Conservation (phyloP, 2,329 filamentous ascomycete species). For the Knufia petricola region DNA sequence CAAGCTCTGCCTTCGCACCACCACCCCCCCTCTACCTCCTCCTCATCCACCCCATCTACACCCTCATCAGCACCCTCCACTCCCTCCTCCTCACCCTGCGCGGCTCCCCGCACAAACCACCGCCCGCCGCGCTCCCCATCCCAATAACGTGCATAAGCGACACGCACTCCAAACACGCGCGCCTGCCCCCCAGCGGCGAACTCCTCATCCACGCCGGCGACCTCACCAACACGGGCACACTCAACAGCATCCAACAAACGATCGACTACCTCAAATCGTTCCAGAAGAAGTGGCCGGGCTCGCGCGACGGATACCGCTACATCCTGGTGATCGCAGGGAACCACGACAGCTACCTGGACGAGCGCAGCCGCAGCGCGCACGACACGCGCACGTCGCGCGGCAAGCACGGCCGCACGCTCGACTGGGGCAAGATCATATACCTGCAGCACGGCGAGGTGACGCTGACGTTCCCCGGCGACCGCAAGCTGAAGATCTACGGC, state of each 20-base stretch:
- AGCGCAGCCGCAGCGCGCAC: constrained; percentile 47
- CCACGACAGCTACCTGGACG: constrained; percentile 79
- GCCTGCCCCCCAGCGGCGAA: constrained; percentile 63
- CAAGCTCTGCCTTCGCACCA: constrained; percentile 38
- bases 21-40: constrained; percentile 51
- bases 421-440: constrained; percentile 63
- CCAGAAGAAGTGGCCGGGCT: constrained; percentile 21
- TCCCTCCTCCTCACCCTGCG: constrained; percentile 57
- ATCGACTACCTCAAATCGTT: constrained; percentile 70
- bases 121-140: constrained; percentile 47
- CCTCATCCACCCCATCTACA: constrained; percentile 58
- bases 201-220: constrained; percentile 86
- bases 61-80: constrained; percentile 54
- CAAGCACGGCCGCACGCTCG: constrained; percentile 42
- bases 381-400: constrained; percentile 38
- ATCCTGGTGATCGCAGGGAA: constrained; percentile 82
- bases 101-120: constrained; percentile 52
- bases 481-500: constrained; percentile 65
- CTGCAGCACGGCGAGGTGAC: constrained; percentile 60
- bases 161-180: constrained; percentile 60
- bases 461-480: constrained; percentile 50
- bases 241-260: constrained; percentile 66
- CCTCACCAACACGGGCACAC: constrained; percentile 63
- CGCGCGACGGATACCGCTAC: constrained; percentile 53
- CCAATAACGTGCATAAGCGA: constrained; percentile 83